These are phyloP conservation scores for Helianthus tuberosus DNA, from an alignment of 129 eudicot genomes.

Conservation along the genomic window DNA sequence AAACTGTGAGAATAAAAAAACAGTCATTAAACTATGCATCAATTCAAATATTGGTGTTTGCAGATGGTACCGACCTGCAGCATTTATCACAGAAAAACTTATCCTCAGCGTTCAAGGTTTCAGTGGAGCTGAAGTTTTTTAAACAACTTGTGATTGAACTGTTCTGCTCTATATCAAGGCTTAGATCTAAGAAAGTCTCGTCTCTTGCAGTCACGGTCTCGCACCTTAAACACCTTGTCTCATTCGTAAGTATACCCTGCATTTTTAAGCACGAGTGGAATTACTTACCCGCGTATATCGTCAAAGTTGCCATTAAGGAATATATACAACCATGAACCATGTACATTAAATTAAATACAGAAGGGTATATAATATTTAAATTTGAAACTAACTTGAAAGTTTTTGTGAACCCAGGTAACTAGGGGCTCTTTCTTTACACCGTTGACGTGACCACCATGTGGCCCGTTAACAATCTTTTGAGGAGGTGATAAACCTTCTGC, in stretches of 20 bases:
- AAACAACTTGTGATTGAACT: slow-evolving; percentile 93
- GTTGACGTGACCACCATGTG: slow-evolving; percentile 47
- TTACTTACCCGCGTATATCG: not conserved
- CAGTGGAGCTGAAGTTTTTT: slow-evolving; percentile 91
- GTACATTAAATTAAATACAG: no score
- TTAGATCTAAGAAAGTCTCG: slow-evolving; percentile 7
- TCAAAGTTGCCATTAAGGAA: not conserved
- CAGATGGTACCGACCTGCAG: slow-evolving; percentile 57
- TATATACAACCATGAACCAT: no score
- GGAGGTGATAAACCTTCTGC: slow-evolving; percentile 39
- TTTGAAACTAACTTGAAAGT: slow-evolving; percentile 69
- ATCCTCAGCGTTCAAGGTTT: slow-evolving; percentile 89
- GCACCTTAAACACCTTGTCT: slow-evolving; percentile 85
- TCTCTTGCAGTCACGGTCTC: slow-evolving; percentile 96
- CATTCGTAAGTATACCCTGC: slow-evolving; percentile 93
- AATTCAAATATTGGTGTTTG: not conserved
- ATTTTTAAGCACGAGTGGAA: slow-evolving; percentile 8
- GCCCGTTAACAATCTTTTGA: slow-evolving; percentile 59
- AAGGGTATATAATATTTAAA: not conserved
- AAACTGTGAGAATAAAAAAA: slow-evolving; percentile 42
- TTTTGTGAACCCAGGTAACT: slow-evolving; percentile 91
- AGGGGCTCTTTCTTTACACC: slow-evolving; percentile 72
- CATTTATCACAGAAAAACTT: slow-evolving; percentile 39
- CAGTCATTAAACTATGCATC: not conserved
- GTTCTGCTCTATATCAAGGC: slow-evolving; percentile 17